These are phyloP conservation scores for Metarhizium guizhouense DNA, from an alignment of 2,329 filamentous ascomycete genomes.

Conservation along the genomic window DNA sequence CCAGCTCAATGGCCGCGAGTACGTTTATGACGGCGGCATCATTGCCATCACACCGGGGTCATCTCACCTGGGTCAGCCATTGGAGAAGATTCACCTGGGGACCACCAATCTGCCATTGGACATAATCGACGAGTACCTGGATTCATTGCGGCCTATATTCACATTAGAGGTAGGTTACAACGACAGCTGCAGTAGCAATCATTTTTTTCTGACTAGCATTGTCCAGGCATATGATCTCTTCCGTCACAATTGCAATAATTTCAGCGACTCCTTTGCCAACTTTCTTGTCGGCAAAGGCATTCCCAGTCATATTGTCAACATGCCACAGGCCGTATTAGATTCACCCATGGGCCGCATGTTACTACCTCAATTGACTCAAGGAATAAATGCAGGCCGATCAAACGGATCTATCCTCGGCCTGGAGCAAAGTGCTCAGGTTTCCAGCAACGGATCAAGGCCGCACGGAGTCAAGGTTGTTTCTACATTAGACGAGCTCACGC, in stretches of 20 bases:
- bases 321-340: conserved; percentile 76
- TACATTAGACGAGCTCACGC: conserved; percentile 25
- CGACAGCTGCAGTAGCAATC: not conserved
- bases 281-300: conserved; percentile 86
- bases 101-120: conserved; percentile 71
- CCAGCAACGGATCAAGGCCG: conserved; percentile 3
- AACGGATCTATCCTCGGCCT: conserved; percentile 46
- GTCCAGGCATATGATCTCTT: conserved; percentile 75
- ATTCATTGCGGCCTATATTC: conserved; percentile 74
- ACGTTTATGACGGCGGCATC: conserved; percentile 82
- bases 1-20: conserved; percentile 76
- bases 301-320: conserved; percentile 73
- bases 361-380: conserved; percentile 55
- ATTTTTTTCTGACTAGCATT: no score
- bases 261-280: conserved; percentile 83
- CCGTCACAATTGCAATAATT: conserved; percentile 96
- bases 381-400: conserved; percentile 39
- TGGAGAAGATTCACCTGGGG: conserved; percentile 68
- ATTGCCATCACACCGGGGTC: conserved; percentile 71
- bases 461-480: conserved; percentile 50
- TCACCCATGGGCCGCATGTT: conserved; percentile 87
- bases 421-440: conserved; percentile 26
- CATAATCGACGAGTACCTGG: conserved; percentile 77
- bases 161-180: conserved; percentile 54
- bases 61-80: conserved; percentile 78